Evolutionary conservation across 495 filamentous ascomycete species (phyloP).

Genomic region (Monascus purpureus): DNA sequence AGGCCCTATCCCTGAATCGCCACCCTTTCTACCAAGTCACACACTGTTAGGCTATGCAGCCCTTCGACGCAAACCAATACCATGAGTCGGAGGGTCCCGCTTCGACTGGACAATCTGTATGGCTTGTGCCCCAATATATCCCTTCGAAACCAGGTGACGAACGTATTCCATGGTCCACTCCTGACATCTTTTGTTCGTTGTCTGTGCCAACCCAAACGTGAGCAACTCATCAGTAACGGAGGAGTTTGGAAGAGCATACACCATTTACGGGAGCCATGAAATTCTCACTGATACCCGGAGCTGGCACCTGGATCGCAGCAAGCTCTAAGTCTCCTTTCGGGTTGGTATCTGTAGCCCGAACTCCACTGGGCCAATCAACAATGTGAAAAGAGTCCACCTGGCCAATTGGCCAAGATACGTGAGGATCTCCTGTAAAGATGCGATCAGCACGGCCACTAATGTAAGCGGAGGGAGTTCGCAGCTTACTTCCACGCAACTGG

Average conservation of each 20-base stretch:
- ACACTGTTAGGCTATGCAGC: too few relatives aligned
- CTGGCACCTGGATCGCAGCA: conserved; percentile 13
- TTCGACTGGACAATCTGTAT: conserved; percentile 18
- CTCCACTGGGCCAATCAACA: not conserved
- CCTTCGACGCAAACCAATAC: conserved; percentile 15
- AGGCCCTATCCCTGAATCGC: too few relatives aligned
- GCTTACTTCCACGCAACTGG: conserved; percentile 9
- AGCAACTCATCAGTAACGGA: too few relatives aligned
- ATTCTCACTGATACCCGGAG: conserved; percentile 19
- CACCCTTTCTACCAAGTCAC: too few relatives aligned
- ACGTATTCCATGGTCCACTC: conserved; percentile 27
- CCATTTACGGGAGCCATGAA: conserved; percentile 23
- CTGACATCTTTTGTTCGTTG: conserved; percentile 19
- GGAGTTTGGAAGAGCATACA: too few relatives aligned
- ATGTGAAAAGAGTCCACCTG: conserved; percentile 4
- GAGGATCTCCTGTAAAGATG: conserved; percentile 9
- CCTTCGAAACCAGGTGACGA: conserved; percentile 11
- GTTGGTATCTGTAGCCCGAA: conserved; percentile 10
- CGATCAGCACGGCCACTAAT: not conserved
- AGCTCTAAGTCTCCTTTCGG: conserved; percentile 16
- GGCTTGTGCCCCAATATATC: conserved; percentile 11
- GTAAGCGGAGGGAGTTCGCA: not conserved
- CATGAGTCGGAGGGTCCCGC: conserved; percentile 19
- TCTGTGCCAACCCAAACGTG: too few relatives aligned
- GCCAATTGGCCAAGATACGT: conserved; percentile 6